Evolutionary conservation across 2,329 filamentous ascomycete genomes (phyloP).

Genomic region (Colletotrichum musae): DNA sequence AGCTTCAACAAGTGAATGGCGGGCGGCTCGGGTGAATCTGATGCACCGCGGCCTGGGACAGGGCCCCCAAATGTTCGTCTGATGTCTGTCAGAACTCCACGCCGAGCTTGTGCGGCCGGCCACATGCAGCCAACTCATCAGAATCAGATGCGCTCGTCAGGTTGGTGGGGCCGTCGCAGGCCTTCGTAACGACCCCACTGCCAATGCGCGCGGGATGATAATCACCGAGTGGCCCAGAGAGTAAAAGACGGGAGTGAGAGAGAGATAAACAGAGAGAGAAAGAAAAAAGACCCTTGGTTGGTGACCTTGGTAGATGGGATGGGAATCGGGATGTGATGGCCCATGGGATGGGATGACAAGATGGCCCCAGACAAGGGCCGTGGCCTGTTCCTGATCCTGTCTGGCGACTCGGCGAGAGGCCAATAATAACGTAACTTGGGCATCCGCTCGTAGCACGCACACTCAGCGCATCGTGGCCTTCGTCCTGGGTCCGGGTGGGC

Average conservation of each 20-base stretch:
- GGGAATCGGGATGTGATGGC: too few relatives aligned
- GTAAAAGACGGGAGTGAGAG: too few relatives aligned
- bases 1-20: not conserved
- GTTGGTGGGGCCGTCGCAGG: slow-evolving; percentile 38
- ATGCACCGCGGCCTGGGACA: not conserved
- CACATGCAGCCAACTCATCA: slow-evolving; percentile 23
- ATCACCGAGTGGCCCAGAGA: slow-evolving; percentile 24
- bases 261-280: too few relatives aligned
- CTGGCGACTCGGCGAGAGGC: slow-evolving; percentile 1
- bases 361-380: slow-evolving; percentile 11
- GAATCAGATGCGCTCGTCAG: slow-evolving; percentile 39
- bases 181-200: slow-evolving; percentile 38
- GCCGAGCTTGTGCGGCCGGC: slow-evolving; percentile 14
- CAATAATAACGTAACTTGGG: too few relatives aligned
- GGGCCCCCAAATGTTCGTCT: slow-evolving; percentile 32
- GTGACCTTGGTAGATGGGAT: slow-evolving; percentile 11
- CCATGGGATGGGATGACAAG: not conserved
- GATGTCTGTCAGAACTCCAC: slow-evolving; percentile 36
- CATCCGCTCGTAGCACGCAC: not conserved
- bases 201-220: slow-evolving; percentile 40
- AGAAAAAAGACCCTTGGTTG: slow-evolving; percentile 5
- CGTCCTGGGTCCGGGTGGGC: too few relatives aligned
- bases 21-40: slow-evolving; percentile 31
- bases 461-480: not conserved
- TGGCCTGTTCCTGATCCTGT: slow-evolving; percentile 5